Evolutionary conservation across 345 rosid genomes (phyloP).

Genomic region (Eucalyptus pauciflora): DNA sequence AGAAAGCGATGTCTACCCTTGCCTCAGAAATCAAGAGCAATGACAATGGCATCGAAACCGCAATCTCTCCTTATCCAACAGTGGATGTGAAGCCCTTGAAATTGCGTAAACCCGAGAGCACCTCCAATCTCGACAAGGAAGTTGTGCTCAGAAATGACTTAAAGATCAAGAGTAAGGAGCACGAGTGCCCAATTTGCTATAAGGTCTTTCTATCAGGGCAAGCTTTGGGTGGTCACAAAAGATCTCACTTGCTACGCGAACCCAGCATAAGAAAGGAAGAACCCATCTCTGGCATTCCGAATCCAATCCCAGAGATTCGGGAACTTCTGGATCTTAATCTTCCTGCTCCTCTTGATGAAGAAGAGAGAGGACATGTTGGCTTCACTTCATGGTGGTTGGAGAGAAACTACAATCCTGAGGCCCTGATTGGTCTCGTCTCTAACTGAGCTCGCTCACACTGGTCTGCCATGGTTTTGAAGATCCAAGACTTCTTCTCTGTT

Average conservation of each 20-base stretch:
- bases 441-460: constrained; percentile 4
- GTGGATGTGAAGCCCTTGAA: constrained; percentile 1
- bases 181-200: constrained; percentile 52
- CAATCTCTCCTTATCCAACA: constrained; percentile 3
- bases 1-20: constrained; percentile 16
- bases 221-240: constrained; percentile 80
- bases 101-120: background rate
- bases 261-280: constrained; percentile 2
- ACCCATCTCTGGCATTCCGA: constrained; percentile 1
- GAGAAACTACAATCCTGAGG: background rate
- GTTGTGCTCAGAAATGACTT: constrained; percentile 1
- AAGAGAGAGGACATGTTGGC: constrained; percentile 13
- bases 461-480: background rate
- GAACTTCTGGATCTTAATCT: constrained; percentile 38
- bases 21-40: constrained; percentile 8
- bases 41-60: constrained; percentile 13
- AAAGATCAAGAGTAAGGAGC: constrained; percentile 19
- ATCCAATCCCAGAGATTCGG: constrained; percentile 1
- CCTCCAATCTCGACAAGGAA: background rate
- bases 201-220: constrained; percentile 62
- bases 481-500: background rate
- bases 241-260: constrained; percentile 29
- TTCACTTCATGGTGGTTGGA: constrained; percentile 32
- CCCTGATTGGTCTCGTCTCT: constrained; percentile 23
- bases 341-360: constrained; percentile 41